A percentile compares a stretch with the other conserved stretches of the same genome.
Evolutionary conservation across 257 asterid species (phyloP).

Genomic region (Ballota nigra): DNA sequence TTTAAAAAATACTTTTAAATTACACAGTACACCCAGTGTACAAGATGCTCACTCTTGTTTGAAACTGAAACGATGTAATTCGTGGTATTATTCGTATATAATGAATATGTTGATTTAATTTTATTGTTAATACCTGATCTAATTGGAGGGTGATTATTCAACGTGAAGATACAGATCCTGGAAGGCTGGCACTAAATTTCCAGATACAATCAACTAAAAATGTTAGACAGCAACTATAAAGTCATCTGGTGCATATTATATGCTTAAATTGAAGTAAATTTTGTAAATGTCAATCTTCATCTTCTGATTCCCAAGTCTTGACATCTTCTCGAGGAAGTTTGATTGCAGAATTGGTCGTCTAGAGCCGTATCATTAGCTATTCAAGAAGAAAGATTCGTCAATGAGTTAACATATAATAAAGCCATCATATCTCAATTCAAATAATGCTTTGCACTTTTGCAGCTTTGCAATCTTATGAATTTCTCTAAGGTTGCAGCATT

Average conservation of each 20-base stretch:
- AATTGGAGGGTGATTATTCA: no score
- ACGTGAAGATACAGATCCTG: no score
- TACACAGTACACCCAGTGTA: no score
- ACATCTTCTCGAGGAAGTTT: slow-evolving; percentile 31
- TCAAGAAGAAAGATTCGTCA: slow-evolving; percentile 16
- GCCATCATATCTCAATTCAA: background rate
- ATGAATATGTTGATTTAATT: no score
- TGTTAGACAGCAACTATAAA: background rate
- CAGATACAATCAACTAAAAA: background rate
- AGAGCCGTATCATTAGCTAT: slow-evolving; percentile 35
- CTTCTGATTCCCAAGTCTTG: slow-evolving; percentile 56
- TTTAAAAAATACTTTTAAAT: no score
- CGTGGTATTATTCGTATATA: background rate
- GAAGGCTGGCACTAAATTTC: background rate
- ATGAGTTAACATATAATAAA: background rate
- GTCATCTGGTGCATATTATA: background rate
- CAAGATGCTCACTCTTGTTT: no score
- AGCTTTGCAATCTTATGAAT: no score
- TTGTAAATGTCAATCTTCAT: slow-evolving; percentile 19
- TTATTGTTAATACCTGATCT: no score
- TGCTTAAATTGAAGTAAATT: background rate
- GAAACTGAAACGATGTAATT: no score
- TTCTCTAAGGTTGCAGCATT: background rate
- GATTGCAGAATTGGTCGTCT: no score
- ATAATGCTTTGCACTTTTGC: no score